Evolutionary conservation across 2,329 filamentous ascomycete genomes (phyloP).

Genomic region (Alternaria ventricosa): DNA sequence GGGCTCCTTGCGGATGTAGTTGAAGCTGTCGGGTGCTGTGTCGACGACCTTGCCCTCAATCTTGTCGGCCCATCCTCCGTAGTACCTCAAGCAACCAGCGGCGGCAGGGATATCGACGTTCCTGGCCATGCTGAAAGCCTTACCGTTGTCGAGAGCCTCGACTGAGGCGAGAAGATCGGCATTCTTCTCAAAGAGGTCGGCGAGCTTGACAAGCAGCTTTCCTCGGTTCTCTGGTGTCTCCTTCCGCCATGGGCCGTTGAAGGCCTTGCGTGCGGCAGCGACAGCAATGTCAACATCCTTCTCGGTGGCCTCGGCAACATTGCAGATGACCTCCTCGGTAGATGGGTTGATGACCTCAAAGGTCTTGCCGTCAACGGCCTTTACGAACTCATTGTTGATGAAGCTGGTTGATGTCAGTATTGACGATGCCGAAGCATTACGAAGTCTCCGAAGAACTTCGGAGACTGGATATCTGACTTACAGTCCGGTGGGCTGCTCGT

Average conservation of each 20-base stretch:
- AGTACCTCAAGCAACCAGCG: slow-evolving; percentile 79
- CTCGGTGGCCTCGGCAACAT: slow-evolving; percentile 83
- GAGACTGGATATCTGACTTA: slow-evolving; percentile 44
- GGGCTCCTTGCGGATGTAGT: slow-evolving; percentile 82
- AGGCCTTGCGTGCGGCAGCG: slow-evolving; percentile 82
- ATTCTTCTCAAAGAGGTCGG: slow-evolving; percentile 81
- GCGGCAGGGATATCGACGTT: slow-evolving; percentile 72
- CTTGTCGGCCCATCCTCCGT: slow-evolving; percentile 92
- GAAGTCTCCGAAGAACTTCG: slow-evolving; percentile 14
- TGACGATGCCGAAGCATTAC: not conserved
- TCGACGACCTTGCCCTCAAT: slow-evolving; percentile 87
- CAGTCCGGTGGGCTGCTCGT: slow-evolving; percentile 62
- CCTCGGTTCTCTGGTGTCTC: slow-evolving; percentile 75
- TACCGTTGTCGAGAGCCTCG: slow-evolving; percentile 88
- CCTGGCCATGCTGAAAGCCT: slow-evolving; percentile 77
- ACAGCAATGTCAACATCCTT: slow-evolving; percentile 86
- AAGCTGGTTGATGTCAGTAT: slow-evolving; percentile 61
- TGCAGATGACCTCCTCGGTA: slow-evolving; percentile 83
- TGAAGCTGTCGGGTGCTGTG: slow-evolving; percentile 77
- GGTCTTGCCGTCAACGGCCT: slow-evolving; percentile 82
- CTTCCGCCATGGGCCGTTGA: slow-evolving; percentile 74
- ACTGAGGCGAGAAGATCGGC: slow-evolving; percentile 76
- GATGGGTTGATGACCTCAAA: slow-evolving; percentile 92
- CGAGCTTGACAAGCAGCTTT: slow-evolving; percentile 74
- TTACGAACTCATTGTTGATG: slow-evolving; percentile 93